Conservation (phyloP, 73 alveolate species). For the Breviolum minutum region DNA sequence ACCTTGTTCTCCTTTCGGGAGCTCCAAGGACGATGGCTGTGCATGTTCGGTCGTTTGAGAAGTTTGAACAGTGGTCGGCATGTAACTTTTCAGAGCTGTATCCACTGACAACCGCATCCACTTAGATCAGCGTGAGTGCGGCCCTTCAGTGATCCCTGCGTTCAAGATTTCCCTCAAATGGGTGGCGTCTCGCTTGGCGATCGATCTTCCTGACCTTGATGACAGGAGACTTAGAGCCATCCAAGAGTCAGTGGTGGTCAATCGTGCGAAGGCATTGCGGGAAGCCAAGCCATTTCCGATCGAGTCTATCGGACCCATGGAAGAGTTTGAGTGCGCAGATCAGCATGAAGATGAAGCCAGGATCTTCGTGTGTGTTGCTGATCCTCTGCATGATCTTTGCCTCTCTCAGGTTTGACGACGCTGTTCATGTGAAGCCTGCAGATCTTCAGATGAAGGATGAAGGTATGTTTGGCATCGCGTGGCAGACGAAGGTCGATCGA, state of each 20-base stretch:
- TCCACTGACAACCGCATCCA: neutral
- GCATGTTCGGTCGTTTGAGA: neutral
- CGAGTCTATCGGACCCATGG: neutral
- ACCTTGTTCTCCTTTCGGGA: too few relatives aligned
- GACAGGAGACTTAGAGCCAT: neutral
- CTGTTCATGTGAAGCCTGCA: neutral
- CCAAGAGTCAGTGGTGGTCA: neutral
- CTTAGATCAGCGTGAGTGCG: neutral
- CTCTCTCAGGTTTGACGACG: too few relatives aligned
- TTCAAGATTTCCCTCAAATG: neutral
- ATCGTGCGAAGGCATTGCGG: neutral
- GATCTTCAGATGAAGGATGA: neutral
- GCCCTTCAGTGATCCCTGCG: neutral
- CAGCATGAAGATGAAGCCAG: neutral
- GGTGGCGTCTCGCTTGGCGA: neutral
- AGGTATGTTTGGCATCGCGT: neutral
- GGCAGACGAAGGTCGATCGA: neutral
- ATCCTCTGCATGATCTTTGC: slow-evolving; percentile 2
- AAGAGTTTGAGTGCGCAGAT: neutral
- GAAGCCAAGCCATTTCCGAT: slow-evolving; percentile 8
- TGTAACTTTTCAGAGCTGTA: neutral
- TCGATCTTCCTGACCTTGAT: neutral
- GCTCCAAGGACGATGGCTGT: neutral
- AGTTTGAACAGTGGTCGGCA: neutral
- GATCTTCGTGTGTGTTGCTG: neutral